These are phyloP conservation scores for Xylariaceae sp. DNA, from an alignment of 2,329 filamentous ascomycete genomes.

Conservation along the genomic window DNA sequence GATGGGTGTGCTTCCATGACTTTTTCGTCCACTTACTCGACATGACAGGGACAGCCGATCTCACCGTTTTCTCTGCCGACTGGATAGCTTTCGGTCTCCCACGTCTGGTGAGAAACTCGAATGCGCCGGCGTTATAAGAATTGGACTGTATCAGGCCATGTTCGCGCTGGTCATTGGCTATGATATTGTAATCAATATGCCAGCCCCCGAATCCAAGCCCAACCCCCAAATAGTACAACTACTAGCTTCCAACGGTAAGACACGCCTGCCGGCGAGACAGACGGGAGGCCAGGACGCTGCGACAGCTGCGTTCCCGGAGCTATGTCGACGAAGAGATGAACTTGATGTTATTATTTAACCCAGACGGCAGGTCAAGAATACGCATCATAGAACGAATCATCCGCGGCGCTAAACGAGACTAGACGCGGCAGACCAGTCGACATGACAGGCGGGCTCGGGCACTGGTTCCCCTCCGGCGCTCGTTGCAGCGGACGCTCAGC, in stretches of 20 bases:
- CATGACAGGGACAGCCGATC: too few species aligned
- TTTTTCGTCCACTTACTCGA: too few species aligned
- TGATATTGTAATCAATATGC: slow-evolving; percentile 8
- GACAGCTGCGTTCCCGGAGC: slow-evolving; percentile 3
- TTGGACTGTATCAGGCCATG: slow-evolving; percentile 43
- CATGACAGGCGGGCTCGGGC: slow-evolving; percentile 8
- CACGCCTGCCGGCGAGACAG: slow-evolving; percentile 9
- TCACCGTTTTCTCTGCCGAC: too few species aligned
- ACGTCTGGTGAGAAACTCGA: too few species aligned
- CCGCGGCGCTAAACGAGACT: slow-evolving; percentile 8
- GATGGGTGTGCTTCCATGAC: too few species aligned
- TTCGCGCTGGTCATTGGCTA: slow-evolving; percentile 51
- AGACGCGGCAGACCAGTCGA: not conserved
- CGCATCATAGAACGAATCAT: slow-evolving; percentile 5
- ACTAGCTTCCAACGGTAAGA: slow-evolving; percentile 3
- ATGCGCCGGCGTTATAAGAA: too few species aligned
- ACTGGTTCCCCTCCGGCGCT: slow-evolving; percentile 8
- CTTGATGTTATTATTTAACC: slow-evolving; percentile 4
- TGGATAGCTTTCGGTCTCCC: too few species aligned
- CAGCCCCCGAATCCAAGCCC: slow-evolving; percentile 3
- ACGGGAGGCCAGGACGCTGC: slow-evolving; percentile 12
- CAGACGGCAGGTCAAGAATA: slow-evolving; percentile 8
- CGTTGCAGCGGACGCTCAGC: slow-evolving; percentile 1
- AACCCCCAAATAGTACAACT: not conserved
- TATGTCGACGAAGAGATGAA: slow-evolving; percentile 9